Evolutionary conservation across 164 flowering plant genomes (phyloP), one percentile per base, ranked within the genome.

Genomic region (Dillenia turbinata): DNA sequence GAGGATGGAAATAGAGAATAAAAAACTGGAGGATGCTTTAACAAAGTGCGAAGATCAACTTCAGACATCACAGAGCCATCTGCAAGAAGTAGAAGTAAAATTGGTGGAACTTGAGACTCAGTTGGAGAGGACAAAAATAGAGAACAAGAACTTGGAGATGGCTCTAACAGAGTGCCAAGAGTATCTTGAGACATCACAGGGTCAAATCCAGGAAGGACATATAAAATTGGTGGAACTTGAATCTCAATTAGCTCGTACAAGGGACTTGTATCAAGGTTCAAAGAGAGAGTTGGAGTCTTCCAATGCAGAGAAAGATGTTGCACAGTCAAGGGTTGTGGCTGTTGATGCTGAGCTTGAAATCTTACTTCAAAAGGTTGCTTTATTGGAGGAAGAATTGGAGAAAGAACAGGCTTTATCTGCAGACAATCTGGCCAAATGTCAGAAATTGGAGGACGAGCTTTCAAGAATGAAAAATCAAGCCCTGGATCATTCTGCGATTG

Each of bases 401-500:
- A 77, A 70, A 61, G 89, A 89, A 59, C 75, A 65, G 49, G 77
- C 71, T 46, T 68, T 72, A 59, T 83, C 89, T 12, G 64, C 60
- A 14, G 83, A 80, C 61, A 56, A 74, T 12, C 48, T 52, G 44
- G 47, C 54, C 7, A 87, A 79, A 70, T 88, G 80, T 59, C 71
- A 17, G 54, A 73, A 75, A 52, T 60, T 88, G 63, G 90, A 87
- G 71, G 81, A 78, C 44, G 90, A 82, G 65, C 70, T 86, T 45
- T 49, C 59, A 2, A 78, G 65, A 49, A 78, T 64, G 70, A 76
- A 62, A 49, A 75, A 69, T 54, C 85, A 83, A 62, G 53, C 70
- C 9, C 64, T 71, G 24, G 73, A 68, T 60, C 66, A 71, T 63
- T 66, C 44, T 54, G 57, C 66, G 22, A 69, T 54, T 56, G 71